Base-by-base conservation (phyloP, 345 rosid species). In the thale cress (Arabidopsis thaliana) region DNA sequence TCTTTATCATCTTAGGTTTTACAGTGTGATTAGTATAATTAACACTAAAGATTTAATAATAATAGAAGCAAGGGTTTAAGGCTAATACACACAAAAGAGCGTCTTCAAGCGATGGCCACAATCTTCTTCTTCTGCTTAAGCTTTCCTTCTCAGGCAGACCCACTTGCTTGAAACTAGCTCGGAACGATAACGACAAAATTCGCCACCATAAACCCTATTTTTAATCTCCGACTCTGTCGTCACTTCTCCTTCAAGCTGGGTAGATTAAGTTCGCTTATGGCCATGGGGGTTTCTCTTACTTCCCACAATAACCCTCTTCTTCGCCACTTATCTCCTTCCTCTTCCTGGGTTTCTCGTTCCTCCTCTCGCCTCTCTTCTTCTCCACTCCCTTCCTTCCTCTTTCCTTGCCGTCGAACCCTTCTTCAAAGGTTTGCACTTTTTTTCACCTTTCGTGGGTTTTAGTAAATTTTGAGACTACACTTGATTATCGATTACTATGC, bases 221-320 rank as follows among this genome's bases (percentile, higher is more conserved):
- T 24, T 36, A 7, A 50, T 67, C 69, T 51, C 42, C 41, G 41
- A 33, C 42, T 20, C 32, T 14, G 22, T 51, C 1, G 32, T 3
- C 30, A n/a, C 51, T 32, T 36, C 6, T 60, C 57, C 44, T 79
- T 56, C 82, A 85, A 85, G 85, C 88, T 89, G 88, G 89, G 86
- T 57, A 78, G 78, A 69, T 75, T 88, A 72, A 65, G 81, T 23
- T 80, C 76, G 3, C 46, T 73, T 61, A 69, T 79, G 78, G 88
- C 89, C 60, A 87, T 89, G 89, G 93, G 91, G 73, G 62, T 84
- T 82, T 81, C 93, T 59, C 58, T 83, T 45, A 80, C 85, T 78
- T 59, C 87, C 73, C 85, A 85, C 52, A 66, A 78, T 45, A 48
- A 61, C 45, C 82, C 87, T 30, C 83, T 86, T 20, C 80, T 86